Conservation (phyloP, 208 protist species). For the Trypanosoma mega region DNA sequence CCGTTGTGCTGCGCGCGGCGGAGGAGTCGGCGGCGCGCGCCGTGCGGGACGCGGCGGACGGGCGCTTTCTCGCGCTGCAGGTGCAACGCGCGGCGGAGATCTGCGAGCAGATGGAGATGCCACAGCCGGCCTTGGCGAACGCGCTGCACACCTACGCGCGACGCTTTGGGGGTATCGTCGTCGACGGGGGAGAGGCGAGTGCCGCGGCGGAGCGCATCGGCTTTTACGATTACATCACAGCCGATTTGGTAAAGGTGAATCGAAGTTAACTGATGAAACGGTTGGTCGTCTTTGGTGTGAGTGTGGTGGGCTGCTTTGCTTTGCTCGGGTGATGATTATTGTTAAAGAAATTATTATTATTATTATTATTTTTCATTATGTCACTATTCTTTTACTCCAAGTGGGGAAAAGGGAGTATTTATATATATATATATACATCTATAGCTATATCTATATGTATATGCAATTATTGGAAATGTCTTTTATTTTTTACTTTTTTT, state of each 20-base stretch:
- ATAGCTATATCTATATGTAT: background rate
- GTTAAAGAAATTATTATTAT: too few relatives aligned
- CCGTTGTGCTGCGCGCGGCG: conserved; percentile 4
- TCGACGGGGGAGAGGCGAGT: conserved; percentile 50
- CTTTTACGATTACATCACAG: conserved; percentile 83
- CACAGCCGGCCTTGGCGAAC: conserved; percentile 51
- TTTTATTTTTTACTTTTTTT: conserved; percentile 5
- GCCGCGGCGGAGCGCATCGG: conserved; percentile 51
- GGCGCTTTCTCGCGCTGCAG: conserved; percentile 26
- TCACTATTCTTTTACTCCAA: too few relatives aligned
- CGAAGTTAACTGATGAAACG: conserved; percentile 16
- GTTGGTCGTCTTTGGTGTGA: too few relatives aligned
- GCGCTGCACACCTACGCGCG: conserved; percentile 15
- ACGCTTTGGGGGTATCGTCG: conserved; percentile 15
- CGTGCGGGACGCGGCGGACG: too few relatives aligned
- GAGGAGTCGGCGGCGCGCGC: background rate
- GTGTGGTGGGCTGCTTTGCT: too few relatives aligned
- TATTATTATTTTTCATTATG: too few relatives aligned
- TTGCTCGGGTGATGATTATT: too few relatives aligned
- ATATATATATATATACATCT: too few relatives aligned
- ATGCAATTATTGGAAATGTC: background rate
- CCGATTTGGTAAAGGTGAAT: conserved; percentile 76
- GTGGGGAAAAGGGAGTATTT: too few relatives aligned
- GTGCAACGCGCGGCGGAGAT: conserved; percentile 58
- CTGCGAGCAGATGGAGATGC: conserved; percentile 65